Evolutionary conservation across 495 filamentous ascomycete genomes (phyloP), one percentile per base, ranked within the genome.

Genomic region (Copromyces sp.): DNA sequence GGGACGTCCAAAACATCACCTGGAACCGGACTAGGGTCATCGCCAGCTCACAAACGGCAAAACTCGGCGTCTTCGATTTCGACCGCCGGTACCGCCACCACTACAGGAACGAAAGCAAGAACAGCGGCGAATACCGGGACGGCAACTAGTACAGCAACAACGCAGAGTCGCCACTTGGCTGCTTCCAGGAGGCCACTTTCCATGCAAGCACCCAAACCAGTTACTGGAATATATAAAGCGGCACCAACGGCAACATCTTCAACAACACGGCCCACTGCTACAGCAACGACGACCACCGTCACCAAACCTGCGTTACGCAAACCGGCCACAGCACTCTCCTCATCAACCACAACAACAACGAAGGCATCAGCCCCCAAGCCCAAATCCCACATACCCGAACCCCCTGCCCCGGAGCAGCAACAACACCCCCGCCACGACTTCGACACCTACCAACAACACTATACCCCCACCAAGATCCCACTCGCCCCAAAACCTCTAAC

Each of bases 371-470:
- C 14, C n/a, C 37, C 20, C 74, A 73, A 24, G 74, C 75, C 7
- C 75, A 76, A 44, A 72, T 4, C 44, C 71, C 77, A 3, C 68
- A 72, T 32, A 14, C 71, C 44, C 69, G 71, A 16, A 29, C 73
- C 70, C 45, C 44, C 72, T 42, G 29, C 72, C 71, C 68, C 73
- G 75, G 75, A 29, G 72, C 59, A 35, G 65, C 68, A 47, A 71
- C 71, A 61, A 72, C 71, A 75, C 16, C 75, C 82, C 24, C 81
- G 79, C 45, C 84, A 89, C 17, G 83, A 86, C 42, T 92, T 92
- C 77, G 87, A 86, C 20, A 91, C 87, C 0, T 86, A 90, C 71
- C 92, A 94, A 73, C 89, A 93, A 76, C 87, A 90, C 73, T 91
- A 87, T 78, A 89, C 88, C 11, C 90, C 90, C 1, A 89, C 86